Evolutionary conservation across 371 early-diverging fungal species (phyloP).

Genomic region (Mucor circinelloides): DNA sequence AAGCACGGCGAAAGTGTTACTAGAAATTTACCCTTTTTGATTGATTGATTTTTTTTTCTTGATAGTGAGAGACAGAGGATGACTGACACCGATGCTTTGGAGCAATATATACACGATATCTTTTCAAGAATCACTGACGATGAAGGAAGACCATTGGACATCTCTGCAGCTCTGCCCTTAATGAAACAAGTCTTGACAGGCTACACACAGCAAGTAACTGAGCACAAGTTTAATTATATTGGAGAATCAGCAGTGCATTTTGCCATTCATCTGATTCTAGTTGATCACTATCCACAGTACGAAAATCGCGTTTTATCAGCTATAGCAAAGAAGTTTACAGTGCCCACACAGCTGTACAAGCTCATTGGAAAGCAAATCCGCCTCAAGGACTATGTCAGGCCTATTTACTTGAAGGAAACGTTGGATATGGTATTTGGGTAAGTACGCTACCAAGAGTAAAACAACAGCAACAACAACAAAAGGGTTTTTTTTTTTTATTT

Average conservation of each 20-base stretch:
- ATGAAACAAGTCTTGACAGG: background rate
- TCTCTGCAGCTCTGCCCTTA: background rate
- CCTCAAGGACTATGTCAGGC: background rate
- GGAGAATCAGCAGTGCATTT: slow-evolving; percentile 8
- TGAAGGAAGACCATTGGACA: background rate
- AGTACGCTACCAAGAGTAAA: background rate
- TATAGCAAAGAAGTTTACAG: background rate
- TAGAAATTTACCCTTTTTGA: background rate
- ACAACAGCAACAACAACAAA: background rate
- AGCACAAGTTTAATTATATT: slow-evolving; percentile 7
- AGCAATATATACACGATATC: background rate
- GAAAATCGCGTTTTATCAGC: background rate
- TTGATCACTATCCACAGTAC: background rate
- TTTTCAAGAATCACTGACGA: background rate
- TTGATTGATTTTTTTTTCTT: background rate
- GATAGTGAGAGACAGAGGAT: too few relatives aligned
- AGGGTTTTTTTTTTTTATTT: background rate
- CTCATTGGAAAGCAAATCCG: background rate
- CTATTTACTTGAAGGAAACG: background rate
- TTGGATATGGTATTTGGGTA: slow-evolving; percentile 9
- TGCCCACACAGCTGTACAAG: background rate
- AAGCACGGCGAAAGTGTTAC: background rate
- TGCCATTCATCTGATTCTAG: slow-evolving; percentile 5
- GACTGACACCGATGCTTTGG: background rate
- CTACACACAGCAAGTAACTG: background rate